Evolutionary conservation across 2,329 filamentous ascomycete genomes (phyloP).

Genomic region (Lachnellula hyalina): DNA sequence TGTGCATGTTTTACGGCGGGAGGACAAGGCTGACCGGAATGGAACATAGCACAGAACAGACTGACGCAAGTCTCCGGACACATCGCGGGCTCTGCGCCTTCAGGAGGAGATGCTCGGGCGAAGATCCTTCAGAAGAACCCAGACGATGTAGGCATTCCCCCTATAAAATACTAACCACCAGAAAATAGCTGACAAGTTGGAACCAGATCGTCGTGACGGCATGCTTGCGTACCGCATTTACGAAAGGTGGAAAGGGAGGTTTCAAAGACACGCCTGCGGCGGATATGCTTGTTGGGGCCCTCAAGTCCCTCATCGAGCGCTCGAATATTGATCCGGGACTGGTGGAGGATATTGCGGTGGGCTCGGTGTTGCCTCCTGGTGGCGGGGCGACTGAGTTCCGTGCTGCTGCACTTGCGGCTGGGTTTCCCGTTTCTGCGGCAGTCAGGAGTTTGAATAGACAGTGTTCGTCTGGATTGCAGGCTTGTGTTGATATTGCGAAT

Average conservation of each 20-base stretch:
- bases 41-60: conserved; percentile 27
- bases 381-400: conserved; percentile 97
- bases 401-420: conserved; percentile 82
- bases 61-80: conserved; percentile 55
- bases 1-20: not conserved
- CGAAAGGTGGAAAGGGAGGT: conserved; percentile 84
- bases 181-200: conserved; percentile 23
- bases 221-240: conserved; percentile 85
- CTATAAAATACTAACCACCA: not conserved
- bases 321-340: conserved; percentile 83
- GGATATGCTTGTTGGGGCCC: conserved; percentile 78
- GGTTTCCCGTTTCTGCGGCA: conserved; percentile 80
- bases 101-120: conserved; percentile 20
- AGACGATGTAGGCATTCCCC: conserved; percentile 51
- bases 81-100: conserved; percentile 40
- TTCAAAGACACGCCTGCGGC: conserved; percentile 92
- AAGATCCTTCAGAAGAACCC: conserved; percentile 57
- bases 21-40: conserved; percentile 16
- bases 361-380: conserved; percentile 84
- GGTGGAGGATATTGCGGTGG: conserved; percentile 90
- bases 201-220: conserved; percentile 79
- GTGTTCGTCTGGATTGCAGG: conserved; percentile 89
- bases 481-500: conserved; percentile 90
- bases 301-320: conserved; percentile 75
- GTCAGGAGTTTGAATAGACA: conserved; percentile 88